Evolutionary conservation across 306 rosid genomes (phyloP), one percentile per base, ranked within the genome.

Genomic region (Prunus davidiana): DNA sequence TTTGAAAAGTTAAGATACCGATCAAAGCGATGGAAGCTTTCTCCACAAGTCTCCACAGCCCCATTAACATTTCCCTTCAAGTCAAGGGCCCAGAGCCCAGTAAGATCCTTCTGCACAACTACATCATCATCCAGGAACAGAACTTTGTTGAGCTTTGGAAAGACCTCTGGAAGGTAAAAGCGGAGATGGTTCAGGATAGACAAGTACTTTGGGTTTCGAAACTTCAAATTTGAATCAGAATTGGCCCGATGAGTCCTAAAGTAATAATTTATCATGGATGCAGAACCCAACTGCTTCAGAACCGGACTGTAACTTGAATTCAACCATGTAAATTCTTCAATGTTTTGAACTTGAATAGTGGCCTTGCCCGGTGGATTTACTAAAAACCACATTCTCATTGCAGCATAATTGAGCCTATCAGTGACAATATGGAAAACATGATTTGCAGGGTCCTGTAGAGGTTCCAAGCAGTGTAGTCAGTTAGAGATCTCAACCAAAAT

Each of bases 311-410:
- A 95, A 79, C 97, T 92, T 67, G 99, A 62, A 81, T 95, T 95
- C 89, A 95, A 82, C 99, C 99, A 95, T 63, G 97, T 89, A 73
- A 95, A 91, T 27, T 90, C 97, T 82, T 95, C 99, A 72, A 91
- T 84, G 78, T 89, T 95, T 82, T 92, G 92, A 78, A 95, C 93
- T 83, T 95, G 88, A 78, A 95, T 72, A 50, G 97, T 84, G 74
- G 97, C 96, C 74, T 81, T 78, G 80, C 97, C 99, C 0, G 97
- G 97, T 49, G 89, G 90, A 83, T 92, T 95, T 72, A 72, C 91
- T 83, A 90, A 82, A 85, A 95, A 95, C 99, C 99, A 95, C 97
- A 95, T 95, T 82, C 97, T 95, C 99, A 91, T 95, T 2, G 97
- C 97, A 3, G 97, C 99, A 76, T 89, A 91, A 70, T 95, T 92